These are phyloP conservation scores for Globisporangium iwayamae DNA, from an alignment of 352 stramenopile species.

Conservation along the genomic window DNA sequence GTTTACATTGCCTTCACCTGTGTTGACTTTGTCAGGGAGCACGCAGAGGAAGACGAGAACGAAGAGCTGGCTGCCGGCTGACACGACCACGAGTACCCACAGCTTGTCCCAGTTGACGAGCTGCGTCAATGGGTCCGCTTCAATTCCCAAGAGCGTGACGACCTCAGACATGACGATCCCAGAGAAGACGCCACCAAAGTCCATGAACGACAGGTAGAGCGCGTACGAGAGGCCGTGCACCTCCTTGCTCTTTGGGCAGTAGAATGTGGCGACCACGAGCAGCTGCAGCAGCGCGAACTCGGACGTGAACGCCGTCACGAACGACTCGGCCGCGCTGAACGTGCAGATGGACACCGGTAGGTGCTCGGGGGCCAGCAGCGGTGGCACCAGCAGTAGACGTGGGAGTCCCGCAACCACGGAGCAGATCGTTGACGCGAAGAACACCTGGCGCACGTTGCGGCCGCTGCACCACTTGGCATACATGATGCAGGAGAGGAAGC, in stretches of 20 bases:
- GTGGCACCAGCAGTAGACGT: constrained; percentile 57
- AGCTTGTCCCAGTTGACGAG: constrained; percentile 58
- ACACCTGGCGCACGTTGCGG: constrained; percentile 65
- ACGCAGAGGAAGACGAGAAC: constrained; percentile 69
- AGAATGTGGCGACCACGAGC: constrained; percentile 81
- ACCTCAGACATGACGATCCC: constrained; percentile 54
- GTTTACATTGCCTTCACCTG: constrained; percentile 8
- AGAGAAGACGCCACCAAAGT: constrained; percentile 77
- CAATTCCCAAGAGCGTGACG: constrained; percentile 56
- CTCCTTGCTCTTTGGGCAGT: constrained; percentile 50
- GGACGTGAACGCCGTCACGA: constrained; percentile 71
- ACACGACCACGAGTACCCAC: constrained; percentile 58
- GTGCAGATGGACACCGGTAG: constrained; percentile 66
- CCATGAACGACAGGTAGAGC: constrained; percentile 82
- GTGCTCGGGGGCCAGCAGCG: constrained; percentile 21
- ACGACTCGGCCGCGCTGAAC: constrained; percentile 64
- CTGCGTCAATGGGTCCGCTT: constrained; percentile 47
- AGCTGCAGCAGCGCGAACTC: constrained; percentile 82
- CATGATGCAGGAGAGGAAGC: constrained; percentile 70
- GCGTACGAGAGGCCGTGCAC: constrained; percentile 77
- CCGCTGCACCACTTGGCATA: constrained; percentile 70
- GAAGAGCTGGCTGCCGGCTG: constrained; percentile 52
- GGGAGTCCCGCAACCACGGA: constrained; percentile 61
- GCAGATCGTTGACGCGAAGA: constrained; percentile 69
- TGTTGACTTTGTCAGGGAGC: constrained; percentile 60